Evolutionary conservation across 192 early-diverging fungal genomes (phyloP).

Genomic region (Anaeromyces robustus): DNA sequence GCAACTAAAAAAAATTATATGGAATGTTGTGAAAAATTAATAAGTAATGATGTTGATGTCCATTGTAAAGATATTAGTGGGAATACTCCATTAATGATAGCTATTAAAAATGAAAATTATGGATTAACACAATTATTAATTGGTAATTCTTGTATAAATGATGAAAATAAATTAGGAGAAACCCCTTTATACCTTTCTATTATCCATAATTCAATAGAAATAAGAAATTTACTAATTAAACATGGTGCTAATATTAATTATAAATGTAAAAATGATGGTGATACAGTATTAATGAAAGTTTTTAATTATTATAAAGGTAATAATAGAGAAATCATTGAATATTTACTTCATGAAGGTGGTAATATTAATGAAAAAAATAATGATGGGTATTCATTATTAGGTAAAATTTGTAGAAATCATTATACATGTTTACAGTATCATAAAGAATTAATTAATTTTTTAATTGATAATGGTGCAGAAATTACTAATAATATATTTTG

Average conservation of each 20-base stretch:
- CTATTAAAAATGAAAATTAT: background rate
- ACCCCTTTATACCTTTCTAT: background rate
- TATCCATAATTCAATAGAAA: background rate
- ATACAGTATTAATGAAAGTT: background rate
- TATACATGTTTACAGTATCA: too few relatives aligned
- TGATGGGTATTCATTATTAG: too few relatives aligned
- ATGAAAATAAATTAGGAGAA: background rate
- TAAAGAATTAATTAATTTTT: too few relatives aligned
- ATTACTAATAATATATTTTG: too few relatives aligned
- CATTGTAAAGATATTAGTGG: background rate
- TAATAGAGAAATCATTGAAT: background rate
- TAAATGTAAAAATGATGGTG: background rate
- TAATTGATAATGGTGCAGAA: too few relatives aligned
- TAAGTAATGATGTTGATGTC: background rate
- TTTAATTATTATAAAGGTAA: background rate
- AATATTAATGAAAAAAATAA: too few relatives aligned
- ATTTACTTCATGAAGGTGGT: too few relatives aligned
- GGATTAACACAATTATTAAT: background rate
- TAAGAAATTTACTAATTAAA: background rate
- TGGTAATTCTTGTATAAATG: background rate
- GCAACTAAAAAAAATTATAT: background rate
- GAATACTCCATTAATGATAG: background rate
- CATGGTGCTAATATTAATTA: background rate
- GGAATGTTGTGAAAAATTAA: background rate
- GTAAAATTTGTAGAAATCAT: too few relatives aligned